Percentiles rank a stretch among this genome's conserved stretches.
phyloP scores from a whole-genome alignment of 495 filamentous ascomycete species.

The Penicillium tannophilum region DNA sequence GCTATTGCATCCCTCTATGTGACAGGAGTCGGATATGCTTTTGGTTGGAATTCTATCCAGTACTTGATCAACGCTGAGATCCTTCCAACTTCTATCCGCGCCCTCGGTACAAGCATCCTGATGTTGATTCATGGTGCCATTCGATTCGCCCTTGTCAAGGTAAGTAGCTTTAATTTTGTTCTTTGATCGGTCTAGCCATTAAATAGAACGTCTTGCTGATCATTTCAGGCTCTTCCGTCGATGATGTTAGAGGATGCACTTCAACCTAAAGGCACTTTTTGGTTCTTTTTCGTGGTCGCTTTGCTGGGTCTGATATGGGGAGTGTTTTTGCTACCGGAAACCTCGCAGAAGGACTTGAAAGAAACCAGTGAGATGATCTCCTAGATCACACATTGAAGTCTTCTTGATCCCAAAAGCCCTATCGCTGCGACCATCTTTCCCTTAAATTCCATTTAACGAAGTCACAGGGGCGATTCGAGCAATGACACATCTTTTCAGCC shows the following conservation, averaged over 20 bases:
- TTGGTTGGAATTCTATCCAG: slow-evolving; percentile 24
- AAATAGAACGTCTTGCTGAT: slow-evolving; percentile 16
- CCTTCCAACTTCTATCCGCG: slow-evolving; percentile 59
- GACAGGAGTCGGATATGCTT: slow-evolving; percentile 18
- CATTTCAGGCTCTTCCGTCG: slow-evolving; percentile 40
- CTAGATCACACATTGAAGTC: too few relatives aligned
- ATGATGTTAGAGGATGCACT: slow-evolving; percentile 52
- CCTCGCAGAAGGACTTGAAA: slow-evolving; percentile 38
- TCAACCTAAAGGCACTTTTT: slow-evolving; percentile 57
- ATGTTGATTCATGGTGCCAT: slow-evolving; percentile 66
- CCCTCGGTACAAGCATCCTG: slow-evolving; percentile 36
- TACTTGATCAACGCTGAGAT: slow-evolving; percentile 68
- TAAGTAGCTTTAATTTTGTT: background rate
- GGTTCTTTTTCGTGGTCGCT: slow-evolving; percentile 65
- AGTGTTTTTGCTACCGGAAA: slow-evolving; percentile 48
- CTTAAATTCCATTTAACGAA: too few relatives aligned
- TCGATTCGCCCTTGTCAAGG: slow-evolving; percentile 51
- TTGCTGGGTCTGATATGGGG: slow-evolving; percentile 58
- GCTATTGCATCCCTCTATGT: slow-evolving; percentile 21
- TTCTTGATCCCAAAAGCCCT: too few relatives aligned
- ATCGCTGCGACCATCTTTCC: too few relatives aligned
- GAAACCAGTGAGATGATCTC: background rate
- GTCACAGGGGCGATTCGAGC: too few relatives aligned
- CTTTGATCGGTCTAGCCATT: too few relatives aligned
- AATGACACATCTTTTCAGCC: too few relatives aligned